These are phyloP conservation scores for Piloderma croceum DNA, from an alignment of 768 basidiomycete species.

Conservation along the genomic window DNA sequence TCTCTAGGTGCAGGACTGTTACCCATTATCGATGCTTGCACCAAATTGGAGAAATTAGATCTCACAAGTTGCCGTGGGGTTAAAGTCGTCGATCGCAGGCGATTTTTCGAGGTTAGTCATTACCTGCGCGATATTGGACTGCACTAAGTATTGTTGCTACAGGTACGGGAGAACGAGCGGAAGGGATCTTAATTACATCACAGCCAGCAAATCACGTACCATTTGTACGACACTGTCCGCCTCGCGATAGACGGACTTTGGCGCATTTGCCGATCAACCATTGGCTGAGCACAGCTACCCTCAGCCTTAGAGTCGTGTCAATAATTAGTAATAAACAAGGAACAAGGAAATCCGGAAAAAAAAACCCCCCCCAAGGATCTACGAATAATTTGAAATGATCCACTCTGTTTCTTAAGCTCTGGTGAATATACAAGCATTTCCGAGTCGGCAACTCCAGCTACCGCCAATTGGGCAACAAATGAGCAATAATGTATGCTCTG, in stretches of 20 bases:
- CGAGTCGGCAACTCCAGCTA: too few relatives aligned
- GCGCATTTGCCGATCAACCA: background rate
- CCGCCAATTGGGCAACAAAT: too few relatives aligned
- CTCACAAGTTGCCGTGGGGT: conserved; percentile 66
- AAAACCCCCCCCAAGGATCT: too few relatives aligned
- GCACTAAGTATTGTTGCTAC: conserved; percentile 26
- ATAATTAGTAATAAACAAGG: too few relatives aligned
- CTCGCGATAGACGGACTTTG: background rate
- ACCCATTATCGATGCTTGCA: conserved; percentile 52
- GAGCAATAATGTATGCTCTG: too few relatives aligned
- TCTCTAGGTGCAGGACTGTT: conserved; percentile 48
- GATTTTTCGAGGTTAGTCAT: conserved; percentile 55
- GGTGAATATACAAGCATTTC: too few relatives aligned
- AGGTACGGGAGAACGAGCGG: conserved; percentile 24
- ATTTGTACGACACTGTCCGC: background rate
- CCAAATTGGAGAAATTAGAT: conserved; percentile 47
- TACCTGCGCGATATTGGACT: too few relatives aligned
- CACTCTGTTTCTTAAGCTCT: too few relatives aligned
- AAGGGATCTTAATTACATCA: background rate
- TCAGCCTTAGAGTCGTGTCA: too few relatives aligned
- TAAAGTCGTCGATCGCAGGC: conserved; percentile 50
- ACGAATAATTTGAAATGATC: too few relatives aligned
- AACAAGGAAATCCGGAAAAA: too few relatives aligned
- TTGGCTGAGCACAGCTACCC: too few relatives aligned
- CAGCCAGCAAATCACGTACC: background rate